Percentiles rank a stretch among this genome's conserved stretches.
Evolutionary conservation across 352 stramenopile species (phyloP).

Genomic region (Achlya hypogyna): DNA sequence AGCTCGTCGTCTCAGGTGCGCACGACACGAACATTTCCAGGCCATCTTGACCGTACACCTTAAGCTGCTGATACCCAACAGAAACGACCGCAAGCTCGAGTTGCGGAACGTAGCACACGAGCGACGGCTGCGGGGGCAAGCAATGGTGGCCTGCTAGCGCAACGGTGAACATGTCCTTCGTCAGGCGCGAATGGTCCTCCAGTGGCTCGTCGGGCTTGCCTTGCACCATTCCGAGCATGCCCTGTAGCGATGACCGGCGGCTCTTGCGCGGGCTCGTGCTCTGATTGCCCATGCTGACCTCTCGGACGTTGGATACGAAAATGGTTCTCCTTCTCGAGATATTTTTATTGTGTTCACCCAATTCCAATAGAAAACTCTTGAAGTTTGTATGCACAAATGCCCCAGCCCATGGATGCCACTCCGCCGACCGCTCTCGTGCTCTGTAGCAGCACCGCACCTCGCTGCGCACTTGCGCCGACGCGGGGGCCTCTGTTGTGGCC

Average conservation of each 20-base stretch:
- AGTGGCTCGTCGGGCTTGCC: not conserved
- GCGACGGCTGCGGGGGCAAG: conserved; percentile 48
- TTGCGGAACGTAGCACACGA: conserved; percentile 44
- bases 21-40: conserved; percentile 50
- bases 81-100: conserved; percentile 63
- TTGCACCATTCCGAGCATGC: not conserved
- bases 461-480: no score
- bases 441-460: no score
- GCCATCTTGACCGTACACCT: conserved; percentile 52
- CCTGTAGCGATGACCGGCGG: not conserved
- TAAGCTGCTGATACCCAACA: conserved; percentile 47
- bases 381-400: no score
- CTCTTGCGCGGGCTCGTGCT: not conserved
- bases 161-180: conserved; percentile 38
- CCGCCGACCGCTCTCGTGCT: no score
- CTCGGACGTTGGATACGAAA: not conserved
- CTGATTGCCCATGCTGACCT: not conserved
- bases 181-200: conserved; percentile 22
- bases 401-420: no score
- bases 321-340: no score
- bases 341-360: no score
- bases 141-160: conserved; percentile 48
- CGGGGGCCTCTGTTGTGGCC: no score
- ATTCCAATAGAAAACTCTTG: no score
- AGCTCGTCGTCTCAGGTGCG: not conserved